phyloP scores from a whole-genome alignment of 176 grass and related monocot species.

The Secale cereale region DNA sequence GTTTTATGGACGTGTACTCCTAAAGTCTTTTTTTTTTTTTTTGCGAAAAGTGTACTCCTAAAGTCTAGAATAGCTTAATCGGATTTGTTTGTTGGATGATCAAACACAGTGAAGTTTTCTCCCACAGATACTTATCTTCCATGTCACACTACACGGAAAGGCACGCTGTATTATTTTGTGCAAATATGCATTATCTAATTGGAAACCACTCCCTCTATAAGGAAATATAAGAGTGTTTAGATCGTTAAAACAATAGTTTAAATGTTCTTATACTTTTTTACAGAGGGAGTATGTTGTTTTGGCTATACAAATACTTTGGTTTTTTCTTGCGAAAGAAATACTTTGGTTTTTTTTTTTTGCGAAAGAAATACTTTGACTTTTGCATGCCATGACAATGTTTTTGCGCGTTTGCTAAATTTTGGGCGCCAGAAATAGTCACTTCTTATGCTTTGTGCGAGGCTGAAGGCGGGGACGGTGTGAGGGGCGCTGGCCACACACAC shows the following conservation, averaged over 20 bases:
- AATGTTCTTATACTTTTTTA: too few relatives aligned
- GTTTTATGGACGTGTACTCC: neutral
- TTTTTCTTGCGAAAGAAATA: too few relatives aligned
- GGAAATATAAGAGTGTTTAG: too few relatives aligned
- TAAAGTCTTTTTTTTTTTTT: too few relatives aligned
- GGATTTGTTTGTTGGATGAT: neutral
- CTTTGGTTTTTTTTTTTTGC: too few relatives aligned
- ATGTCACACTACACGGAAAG: neutral
- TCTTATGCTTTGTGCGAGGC: too few relatives aligned
- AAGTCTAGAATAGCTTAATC: neutral
- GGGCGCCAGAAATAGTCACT: too few relatives aligned
- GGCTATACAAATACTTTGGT: neutral
- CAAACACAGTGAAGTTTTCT: neutral
- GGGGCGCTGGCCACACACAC: too few relatives aligned
- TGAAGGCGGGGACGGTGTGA: too few relatives aligned
- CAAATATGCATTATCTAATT: neutral
- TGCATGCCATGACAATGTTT: too few relatives aligned
- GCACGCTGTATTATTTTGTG: neutral
- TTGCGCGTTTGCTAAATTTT: too few relatives aligned
- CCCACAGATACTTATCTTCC: neutral
- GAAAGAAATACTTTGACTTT: neutral
- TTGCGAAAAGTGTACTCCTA: neutral
- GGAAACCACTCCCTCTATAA: neutral
- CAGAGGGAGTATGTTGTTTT: neutral
- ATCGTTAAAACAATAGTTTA: too few relatives aligned